Evolutionary conservation across 1,139 yeast genomes (phyloP), one percentile per base, ranked within the genome.

Genomic region (Yamadazyma conglobata): DNA sequence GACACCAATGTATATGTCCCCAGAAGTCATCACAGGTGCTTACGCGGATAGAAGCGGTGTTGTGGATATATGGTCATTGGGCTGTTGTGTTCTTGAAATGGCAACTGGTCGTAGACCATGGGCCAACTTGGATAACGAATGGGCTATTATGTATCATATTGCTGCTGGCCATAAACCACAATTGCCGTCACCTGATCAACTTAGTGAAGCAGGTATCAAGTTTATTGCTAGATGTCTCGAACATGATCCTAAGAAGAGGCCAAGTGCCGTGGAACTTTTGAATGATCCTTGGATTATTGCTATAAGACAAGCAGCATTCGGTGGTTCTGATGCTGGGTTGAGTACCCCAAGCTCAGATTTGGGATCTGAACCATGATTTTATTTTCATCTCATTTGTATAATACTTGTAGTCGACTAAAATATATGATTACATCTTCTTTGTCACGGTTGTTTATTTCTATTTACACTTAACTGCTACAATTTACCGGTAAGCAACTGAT

Each of bases 1-100:
- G 30, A 91, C 98, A 0, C 98, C 98, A 11, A 91, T 91, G 97
- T 91, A 91, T 57, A 91, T 91, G 98, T 86, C 97, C 0, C 98
- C 98, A 0, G 98, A 91, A 52, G 88, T 87, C 0, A 88, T 91
- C 35, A 85, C 94, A 1, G 96, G 96, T 1, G 66, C 79, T 4
- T 62, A 72, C 4, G 60, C 73, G 3, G 84, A 80, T 23, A 71
- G 75, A 35, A 79, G 73, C 46, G 94, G 94, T 2, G 79, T 82
- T 6, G 79, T 80, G 28, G 98, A 83, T 55, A 77, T 83, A 19
- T 83, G 93, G 93, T 81, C 93, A 1, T 62, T 83, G 25, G 93
- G 93, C 6, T 83, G 93, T 51, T 83, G 88, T 57, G 80, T 82
- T 2, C 56, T 82, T 19, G 91, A 83, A 52, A 83, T 83, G 93